Conservation (phyloP, 2,329 filamentous ascomycete genomes). For the Diaporthe eres region DNA sequence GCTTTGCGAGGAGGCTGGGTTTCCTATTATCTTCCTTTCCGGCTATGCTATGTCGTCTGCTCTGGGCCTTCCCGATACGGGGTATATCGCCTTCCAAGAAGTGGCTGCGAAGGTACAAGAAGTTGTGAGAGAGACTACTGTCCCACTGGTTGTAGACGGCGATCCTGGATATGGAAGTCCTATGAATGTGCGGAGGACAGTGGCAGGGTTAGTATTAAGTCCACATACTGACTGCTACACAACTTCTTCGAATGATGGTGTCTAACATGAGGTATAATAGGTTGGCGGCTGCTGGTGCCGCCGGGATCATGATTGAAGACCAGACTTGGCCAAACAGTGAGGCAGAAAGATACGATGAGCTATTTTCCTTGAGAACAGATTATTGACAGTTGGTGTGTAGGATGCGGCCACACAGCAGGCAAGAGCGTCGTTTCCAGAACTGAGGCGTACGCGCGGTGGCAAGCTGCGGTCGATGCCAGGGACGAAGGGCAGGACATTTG, state of each 20-base stretch:
- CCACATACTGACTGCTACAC: background rate
- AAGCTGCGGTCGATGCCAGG: background rate
- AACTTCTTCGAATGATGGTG: background rate
- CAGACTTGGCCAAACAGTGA: constrained; percentile 9
- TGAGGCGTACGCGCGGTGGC: constrained; percentile 7
- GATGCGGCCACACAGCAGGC: constrained; percentile 8
- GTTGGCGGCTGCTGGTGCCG: background rate
- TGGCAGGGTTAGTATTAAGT: background rate
- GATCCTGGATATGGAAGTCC: background rate
- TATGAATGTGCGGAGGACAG: constrained; percentile 13
- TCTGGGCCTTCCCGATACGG: background rate
- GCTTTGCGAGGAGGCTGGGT: constrained; percentile 4
- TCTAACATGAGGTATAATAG: background rate
- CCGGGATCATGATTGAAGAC: constrained; percentile 11
- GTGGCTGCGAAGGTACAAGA: background rate
- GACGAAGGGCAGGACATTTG: constrained; percentile 5
- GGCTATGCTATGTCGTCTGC: constrained; percentile 1
- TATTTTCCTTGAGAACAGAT: background rate
- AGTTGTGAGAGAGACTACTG: background rate
- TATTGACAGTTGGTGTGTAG: background rate
- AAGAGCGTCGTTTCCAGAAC: constrained; percentile 8
- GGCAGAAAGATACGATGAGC: background rate
- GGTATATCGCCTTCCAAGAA: constrained; percentile 8
- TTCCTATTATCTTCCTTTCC: background rate
- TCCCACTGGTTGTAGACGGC: background rate